These are phyloP conservation scores for Coelastrella sp. DNA, from an alignment of 139 green algal genomes.

Conservation along the genomic window DNA sequence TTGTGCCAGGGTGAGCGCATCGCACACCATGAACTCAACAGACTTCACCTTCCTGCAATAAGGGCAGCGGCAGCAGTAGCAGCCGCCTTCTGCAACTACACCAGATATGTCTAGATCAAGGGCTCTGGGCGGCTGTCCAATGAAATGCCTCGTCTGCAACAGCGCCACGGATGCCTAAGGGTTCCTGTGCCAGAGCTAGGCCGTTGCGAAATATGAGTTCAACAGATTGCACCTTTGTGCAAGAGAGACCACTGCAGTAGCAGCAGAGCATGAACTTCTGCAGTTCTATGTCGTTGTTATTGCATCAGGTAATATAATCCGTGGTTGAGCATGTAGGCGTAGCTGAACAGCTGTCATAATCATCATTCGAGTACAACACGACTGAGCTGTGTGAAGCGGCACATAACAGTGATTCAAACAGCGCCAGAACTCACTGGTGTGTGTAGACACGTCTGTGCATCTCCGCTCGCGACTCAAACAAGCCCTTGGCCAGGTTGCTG, in stretches of 20 bases:
- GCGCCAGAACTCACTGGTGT: slow-evolving; percentile 65
- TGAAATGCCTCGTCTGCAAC: neutral
- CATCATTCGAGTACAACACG: too few species aligned
- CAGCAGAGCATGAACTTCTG: neutral
- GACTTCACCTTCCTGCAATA: slow-evolving; percentile 71
- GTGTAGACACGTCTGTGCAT: slow-evolving; percentile 90
- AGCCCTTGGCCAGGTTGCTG: slow-evolving; percentile 74
- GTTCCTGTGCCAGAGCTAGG: slow-evolving; percentile 76
- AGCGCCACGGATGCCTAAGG: slow-evolving; percentile 61
- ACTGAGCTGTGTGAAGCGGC: too few species aligned
- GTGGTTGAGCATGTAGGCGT: too few species aligned
- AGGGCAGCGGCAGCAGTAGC: neutral
- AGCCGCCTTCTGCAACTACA: neutral
- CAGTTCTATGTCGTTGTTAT: too few species aligned
- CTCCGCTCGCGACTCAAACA: slow-evolving; percentile 77
- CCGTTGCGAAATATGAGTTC: slow-evolving; percentile 93
- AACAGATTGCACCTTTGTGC: slow-evolving; percentile 71
- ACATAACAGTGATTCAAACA: too few species aligned
- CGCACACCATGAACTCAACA: slow-evolving; percentile 89
- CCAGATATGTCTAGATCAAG: too few species aligned
- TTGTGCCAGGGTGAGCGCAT: slow-evolving; percentile 84
- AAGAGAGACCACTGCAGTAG: neutral
- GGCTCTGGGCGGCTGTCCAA: too few species aligned
- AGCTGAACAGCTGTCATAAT: too few species aligned
- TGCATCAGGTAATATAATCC: too few species aligned